phyloP scores from a whole-genome alignment of 345 rosid genomes.

The Odontarrhena argentea region DNA sequence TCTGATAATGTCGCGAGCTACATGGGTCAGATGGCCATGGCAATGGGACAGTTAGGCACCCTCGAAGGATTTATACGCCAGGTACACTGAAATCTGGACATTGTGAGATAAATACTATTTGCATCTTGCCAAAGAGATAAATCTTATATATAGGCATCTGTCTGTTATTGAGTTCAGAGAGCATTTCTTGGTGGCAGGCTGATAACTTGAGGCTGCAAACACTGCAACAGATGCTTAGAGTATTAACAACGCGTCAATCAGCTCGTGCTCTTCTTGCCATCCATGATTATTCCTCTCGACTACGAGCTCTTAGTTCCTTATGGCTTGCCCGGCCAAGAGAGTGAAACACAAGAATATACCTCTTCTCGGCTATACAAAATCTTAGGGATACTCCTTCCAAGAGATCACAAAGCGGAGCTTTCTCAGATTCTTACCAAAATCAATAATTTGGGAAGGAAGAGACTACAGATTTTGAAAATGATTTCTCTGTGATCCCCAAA shows the following conservation, averaged over 20 bases:
- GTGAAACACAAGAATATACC: slow-evolving; percentile 43
- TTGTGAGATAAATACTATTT: slow-evolving; percentile 9
- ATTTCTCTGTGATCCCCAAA: slow-evolving; percentile 16
- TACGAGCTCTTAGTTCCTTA: slow-evolving; percentile 95
- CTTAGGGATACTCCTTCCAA: slow-evolving; percentile 31
- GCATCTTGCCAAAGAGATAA: slow-evolving; percentile 16
- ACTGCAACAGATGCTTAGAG: slow-evolving; percentile 88
- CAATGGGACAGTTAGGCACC: slow-evolving; percentile 95
- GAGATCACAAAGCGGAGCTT: slow-evolving; percentile 33
- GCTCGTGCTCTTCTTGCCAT: slow-evolving; percentile 98
- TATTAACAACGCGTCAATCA: slow-evolving; percentile 84
- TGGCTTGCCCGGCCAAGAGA: slow-evolving; percentile 98
- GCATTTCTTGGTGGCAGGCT: slow-evolving; percentile 60
- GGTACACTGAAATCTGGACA: slow-evolving; percentile 47
- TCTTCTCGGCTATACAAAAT: slow-evolving; percentile 24
- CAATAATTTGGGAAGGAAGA: slow-evolving; percentile 31
- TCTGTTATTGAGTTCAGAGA: slow-evolving; percentile 36
- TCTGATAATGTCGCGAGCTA: slow-evolving; percentile 87
- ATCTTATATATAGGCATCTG: slow-evolving; percentile 24
- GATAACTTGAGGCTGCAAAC: slow-evolving; percentile 95
- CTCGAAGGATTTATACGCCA: slow-evolving; percentile 83
- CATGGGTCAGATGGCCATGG: slow-evolving; percentile 99
- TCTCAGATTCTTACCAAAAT: slow-evolving; percentile 32
- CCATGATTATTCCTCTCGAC: slow-evolving; percentile 80
- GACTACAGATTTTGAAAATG: slow-evolving; percentile 30